Conservation (phyloP, 192 early-diverging fungal genomes). For the Coemansia sp. region DNA sequence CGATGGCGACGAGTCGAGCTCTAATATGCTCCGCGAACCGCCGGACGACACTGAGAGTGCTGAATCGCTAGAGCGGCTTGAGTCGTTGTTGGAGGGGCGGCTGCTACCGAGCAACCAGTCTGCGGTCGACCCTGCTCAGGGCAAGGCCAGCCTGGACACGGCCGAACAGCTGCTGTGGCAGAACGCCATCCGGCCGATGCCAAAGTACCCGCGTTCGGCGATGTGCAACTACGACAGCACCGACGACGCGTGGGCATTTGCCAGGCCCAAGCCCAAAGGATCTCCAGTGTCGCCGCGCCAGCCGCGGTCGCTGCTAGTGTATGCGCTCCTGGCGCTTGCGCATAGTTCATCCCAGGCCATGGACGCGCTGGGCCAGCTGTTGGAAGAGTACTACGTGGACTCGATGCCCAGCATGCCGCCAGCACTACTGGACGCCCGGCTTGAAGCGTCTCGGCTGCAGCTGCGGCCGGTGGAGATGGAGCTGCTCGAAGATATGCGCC, state of each 20-base stretch:
- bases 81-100: constrained; percentile 12
- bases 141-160: too few relatives aligned
- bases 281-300: constrained; percentile 9
- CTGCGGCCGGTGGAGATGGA: constrained; percentile 37
- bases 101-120: constrained; percentile 15
- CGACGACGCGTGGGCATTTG: constrained; percentile 41
- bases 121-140: too few relatives aligned
- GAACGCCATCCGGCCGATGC: constrained; percentile 40
- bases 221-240: constrained; percentile 21
- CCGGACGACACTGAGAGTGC: too few relatives aligned
- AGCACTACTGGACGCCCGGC: constrained; percentile 27
- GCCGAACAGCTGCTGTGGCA: constrained; percentile 45
- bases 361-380: constrained; percentile 16
- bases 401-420: constrained; percentile 38
- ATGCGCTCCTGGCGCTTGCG: constrained; percentile 17
- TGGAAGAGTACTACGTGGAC: constrained; percentile 42
- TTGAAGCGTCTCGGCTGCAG: constrained; percentile 14
- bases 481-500: constrained; percentile 35
- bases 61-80: constrained; percentile 1
- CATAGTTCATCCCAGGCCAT: constrained; percentile 1
- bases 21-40: neutral
- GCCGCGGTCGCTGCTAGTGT: constrained; percentile 18
- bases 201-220: constrained; percentile 41
- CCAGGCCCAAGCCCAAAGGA: too few relatives aligned
- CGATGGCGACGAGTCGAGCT: neutral